Conservation (phyloP, 2,329 filamentous ascomycete species). For the Fusarium longipes region DNA sequence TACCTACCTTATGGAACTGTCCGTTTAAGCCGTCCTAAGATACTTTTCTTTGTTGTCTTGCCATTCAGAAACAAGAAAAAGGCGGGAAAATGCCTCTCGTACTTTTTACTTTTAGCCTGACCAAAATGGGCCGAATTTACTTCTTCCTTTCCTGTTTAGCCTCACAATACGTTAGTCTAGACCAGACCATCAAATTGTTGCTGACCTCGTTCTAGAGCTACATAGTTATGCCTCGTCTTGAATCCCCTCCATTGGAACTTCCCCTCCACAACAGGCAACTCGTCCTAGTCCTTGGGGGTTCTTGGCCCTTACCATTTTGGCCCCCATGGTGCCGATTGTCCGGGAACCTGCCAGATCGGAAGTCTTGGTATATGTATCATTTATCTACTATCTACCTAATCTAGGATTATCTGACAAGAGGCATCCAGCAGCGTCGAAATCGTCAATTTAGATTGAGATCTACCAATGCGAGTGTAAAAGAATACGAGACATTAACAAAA, state of each 20-base stretch:
- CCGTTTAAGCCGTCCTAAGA: no score
- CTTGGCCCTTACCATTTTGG: conserved; percentile 10
- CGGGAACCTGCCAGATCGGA: conserved; percentile 37
- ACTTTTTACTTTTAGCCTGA: conserved; percentile 13
- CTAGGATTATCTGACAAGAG: background rate
- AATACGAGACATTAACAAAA: background rate
- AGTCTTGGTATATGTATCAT: conserved; percentile 9
- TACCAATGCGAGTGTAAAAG: background rate
- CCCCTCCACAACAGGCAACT: conserved; percentile 31
- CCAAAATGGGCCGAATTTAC: background rate
- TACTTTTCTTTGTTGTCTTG: background rate
- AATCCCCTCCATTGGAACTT: conserved; percentile 13
- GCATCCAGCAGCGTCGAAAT: background rate
- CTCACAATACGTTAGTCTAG: conserved; percentile 12
- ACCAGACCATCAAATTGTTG: background rate
- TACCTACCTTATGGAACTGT: background rate
- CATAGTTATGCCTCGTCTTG: conserved; percentile 31
- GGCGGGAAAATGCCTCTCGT: conserved; percentile 4
- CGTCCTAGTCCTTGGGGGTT: conserved; percentile 4
- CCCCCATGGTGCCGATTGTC: conserved; percentile 32
- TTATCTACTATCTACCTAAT: no score
- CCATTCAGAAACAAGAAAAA: background rate
- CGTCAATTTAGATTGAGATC: background rate
- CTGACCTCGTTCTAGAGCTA: conserved; percentile 11
- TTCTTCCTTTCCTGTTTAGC: conserved; percentile 23